A percentile compares a stretch with the other conserved stretches of the same genome.
These are phyloP conservation scores for Allium fistulosum DNA, from an alignment of 106 monocot genomes.

Conservation along the genomic window DNA sequence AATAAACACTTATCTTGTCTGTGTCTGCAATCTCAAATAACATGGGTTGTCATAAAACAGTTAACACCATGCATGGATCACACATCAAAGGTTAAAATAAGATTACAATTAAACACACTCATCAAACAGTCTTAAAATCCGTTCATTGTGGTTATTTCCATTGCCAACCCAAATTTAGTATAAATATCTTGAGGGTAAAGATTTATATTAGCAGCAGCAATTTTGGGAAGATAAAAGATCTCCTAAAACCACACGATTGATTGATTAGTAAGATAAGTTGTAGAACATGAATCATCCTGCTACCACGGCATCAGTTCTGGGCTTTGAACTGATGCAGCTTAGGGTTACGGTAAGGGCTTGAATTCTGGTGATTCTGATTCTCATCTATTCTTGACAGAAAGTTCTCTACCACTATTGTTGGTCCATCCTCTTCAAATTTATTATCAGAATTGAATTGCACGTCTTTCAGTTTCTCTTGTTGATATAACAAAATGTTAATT, in stretches of 20 bases:
- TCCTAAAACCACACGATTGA: background rate
- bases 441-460: constrained; percentile 9
- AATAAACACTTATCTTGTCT: constrained; percentile 2
- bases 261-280: background rate
- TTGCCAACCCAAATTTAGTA: too few species aligned
- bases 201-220: background rate
- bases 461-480: constrained; percentile 64
- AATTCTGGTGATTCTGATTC: constrained; percentile 16
- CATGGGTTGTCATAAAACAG: constrained; percentile 20
- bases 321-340: constrained; percentile 41
- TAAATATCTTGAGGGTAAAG: too few species aligned
- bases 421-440: constrained; percentile 7
- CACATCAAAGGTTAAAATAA: background rate
- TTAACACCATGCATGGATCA: constrained; percentile 22
- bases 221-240: constrained; percentile 2
- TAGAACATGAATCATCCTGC: constrained; percentile 25
- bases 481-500: background rate
- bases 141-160: too few species aligned
- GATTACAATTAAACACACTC: background rate
- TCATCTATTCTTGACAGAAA: constrained; percentile 67
- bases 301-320: constrained; percentile 35
- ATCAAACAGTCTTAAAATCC: too few species aligned
- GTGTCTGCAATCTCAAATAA: constrained; percentile 5
- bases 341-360: background rate
- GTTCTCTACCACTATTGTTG: constrained; percentile 40